phyloP scores from a whole-genome alignment of 148 eudicot species.

The Polygonum aviculare region DNA sequence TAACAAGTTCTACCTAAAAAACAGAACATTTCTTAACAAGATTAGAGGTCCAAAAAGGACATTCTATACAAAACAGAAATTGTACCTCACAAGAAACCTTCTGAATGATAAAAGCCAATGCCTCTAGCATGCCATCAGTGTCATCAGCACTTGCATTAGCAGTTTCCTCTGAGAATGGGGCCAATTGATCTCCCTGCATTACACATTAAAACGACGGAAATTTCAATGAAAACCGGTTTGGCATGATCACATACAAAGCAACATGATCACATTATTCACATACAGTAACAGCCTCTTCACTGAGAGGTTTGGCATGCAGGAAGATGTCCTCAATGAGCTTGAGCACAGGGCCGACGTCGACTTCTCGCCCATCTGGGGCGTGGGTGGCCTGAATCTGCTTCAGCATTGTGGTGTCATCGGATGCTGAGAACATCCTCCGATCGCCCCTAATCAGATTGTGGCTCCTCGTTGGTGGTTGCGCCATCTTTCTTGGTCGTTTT shows the following conservation, averaged over 20 bases:
- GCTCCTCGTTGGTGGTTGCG: conserved; percentile 24
- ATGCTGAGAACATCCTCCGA: conserved; percentile 55
- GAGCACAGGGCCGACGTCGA: conserved; percentile 59
- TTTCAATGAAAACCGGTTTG: too few species aligned
- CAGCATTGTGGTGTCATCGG: conserved; percentile 67
- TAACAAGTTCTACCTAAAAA: too few species aligned
- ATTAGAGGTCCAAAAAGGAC: too few species aligned
- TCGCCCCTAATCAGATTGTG: conserved; percentile 40
- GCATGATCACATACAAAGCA: too few species aligned
- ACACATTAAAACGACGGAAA: not conserved
- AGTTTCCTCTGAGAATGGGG: conserved; percentile 25
- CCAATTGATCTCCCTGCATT: conserved; percentile 40
- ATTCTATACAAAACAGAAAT: too few species aligned
- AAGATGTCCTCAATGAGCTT: conserved; percentile 51
- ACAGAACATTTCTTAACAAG: too few species aligned
- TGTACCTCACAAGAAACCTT: conserved; percentile 77
- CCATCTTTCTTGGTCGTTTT: not conserved
- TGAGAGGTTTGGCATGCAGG: conserved; percentile 34
- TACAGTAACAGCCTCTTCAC: conserved; percentile 33
- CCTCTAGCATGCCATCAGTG: conserved; percentile 55
- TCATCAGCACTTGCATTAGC: conserved; percentile 15
- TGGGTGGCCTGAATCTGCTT: conserved; percentile 71
- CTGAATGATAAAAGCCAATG: conserved; percentile 49
- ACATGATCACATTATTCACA: not conserved
- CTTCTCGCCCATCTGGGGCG: conserved; percentile 60